Evolutionary conservation across 805 yeast genomes (phyloP), one percentile per base, ranked within the genome.

Genomic region (Saturnispora dispora): DNA sequence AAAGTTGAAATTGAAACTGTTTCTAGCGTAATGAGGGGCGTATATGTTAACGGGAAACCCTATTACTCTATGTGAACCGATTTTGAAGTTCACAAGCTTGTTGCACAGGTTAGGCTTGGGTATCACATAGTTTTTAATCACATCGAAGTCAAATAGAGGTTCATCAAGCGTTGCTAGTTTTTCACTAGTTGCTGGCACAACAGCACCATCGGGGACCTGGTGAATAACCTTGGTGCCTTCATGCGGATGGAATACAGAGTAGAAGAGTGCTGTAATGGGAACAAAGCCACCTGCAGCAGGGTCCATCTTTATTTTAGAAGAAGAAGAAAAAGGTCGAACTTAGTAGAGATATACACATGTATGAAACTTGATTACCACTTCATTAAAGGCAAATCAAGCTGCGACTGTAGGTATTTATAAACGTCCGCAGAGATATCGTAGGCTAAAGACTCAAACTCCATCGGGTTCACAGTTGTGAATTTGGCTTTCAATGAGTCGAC

Each of bases 91-190:
- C 22, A 95, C 75, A 39, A 91, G 73, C 53, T 84, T 76, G 64
- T 91, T 88, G 65, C 98, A 93, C 23, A 93, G 72, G 45, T 84
- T 88, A 0, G 96, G 90, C 61, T 93, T 93, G 1, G 99, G 99
- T 27, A 93, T 91, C 45, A 93, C 79, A 64, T 87, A 93, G 71
- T 88, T 91, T 63, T 88, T 88, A 42, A 93, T 82, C 1, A 86
- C 74, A 62, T 88, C 95, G 65, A 95, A 93, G 58, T 85, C 83
- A 60, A 88, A 83, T 52, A 82, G 66, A 6, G 68, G 66, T 32
- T 74, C 74, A 36, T 69, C 64, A 1, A 46, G 46, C 57, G 52
- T 63, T 48, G 49, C 60, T 32, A 63, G 65, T 25, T 69, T 64
- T 3, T 46, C 46, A 58, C 51, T 63, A 47, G 48, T 60, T 36